These are phyloP conservation scores for Rhizoclosmatium hyalinum DNA, from an alignment of 371 early-diverging fungal species.

Conservation along the genomic window DNA sequence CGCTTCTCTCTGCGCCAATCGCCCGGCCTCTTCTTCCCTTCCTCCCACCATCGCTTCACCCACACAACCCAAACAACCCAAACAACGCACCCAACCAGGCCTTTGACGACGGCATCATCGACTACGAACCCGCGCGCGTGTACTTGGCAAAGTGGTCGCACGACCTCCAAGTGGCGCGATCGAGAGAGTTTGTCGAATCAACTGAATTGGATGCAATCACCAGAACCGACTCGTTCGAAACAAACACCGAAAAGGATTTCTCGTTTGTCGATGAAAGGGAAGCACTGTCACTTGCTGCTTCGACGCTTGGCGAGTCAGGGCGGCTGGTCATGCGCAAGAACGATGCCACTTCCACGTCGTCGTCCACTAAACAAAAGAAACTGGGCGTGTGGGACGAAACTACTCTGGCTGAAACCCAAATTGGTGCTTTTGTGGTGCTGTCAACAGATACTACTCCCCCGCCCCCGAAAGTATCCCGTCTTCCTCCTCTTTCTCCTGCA, in stretches of 20 bases:
- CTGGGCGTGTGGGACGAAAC: slow-evolving; percentile 56
- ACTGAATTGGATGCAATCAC: neutral
- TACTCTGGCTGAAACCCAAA: slow-evolving; percentile 61
- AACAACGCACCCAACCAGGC: neutral
- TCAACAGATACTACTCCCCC: slow-evolving; percentile 45
- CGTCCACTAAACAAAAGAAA: neutral
- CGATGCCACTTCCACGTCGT: slow-evolving; percentile 1
- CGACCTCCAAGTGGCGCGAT: slow-evolving; percentile 37
- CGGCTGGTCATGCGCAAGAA: slow-evolving; percentile 31
- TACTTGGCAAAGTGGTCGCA: slow-evolving; percentile 43
- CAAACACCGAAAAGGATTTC: neutral
- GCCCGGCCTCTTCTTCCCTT: slow-evolving; percentile 30
- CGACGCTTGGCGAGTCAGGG: slow-evolving; percentile 15
- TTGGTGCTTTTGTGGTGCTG: slow-evolving; percentile 72
- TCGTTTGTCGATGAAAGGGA: neutral
- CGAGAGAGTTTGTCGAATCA: slow-evolving; percentile 5
- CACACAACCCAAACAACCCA: neutral
- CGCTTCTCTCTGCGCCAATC: slow-evolving; percentile 25
- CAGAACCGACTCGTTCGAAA: neutral
- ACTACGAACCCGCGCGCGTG: slow-evolving; percentile 40
- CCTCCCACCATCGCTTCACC: slow-evolving; percentile 16
- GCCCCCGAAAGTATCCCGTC: slow-evolving; percentile 32
- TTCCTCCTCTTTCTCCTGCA: slow-evolving; percentile 27
- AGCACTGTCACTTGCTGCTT: neutral
- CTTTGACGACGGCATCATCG: slow-evolving; percentile 9